Percentiles rank a stretch among this genome's conserved stretches.
phyloP scores from a whole-genome alignment of 257 asterid species.

The Plantago major region DNA sequence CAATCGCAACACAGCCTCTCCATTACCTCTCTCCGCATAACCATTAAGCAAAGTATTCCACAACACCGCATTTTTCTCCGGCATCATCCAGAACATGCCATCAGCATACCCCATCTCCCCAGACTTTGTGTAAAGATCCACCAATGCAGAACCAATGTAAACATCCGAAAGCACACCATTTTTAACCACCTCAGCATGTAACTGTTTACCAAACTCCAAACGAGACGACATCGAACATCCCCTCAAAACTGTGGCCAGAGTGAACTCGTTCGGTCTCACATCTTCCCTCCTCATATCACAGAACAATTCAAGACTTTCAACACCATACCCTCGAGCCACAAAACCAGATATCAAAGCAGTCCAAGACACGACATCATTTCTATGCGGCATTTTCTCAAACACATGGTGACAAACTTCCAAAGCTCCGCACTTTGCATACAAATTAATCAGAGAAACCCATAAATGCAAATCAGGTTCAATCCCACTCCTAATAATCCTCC shows the following conservation, averaged over 20 bases:
- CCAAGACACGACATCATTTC: conserved; percentile 78
- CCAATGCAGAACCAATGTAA: conserved; percentile 67
- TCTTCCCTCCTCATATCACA: conserved; percentile 59
- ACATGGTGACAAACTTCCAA: conserved; percentile 33
- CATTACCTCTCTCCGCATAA: conserved; percentile 65
- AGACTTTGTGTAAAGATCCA: conserved; percentile 67
- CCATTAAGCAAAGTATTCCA: conserved; percentile 85
- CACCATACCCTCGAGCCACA: conserved; percentile 60
- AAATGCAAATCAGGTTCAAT: conserved; percentile 56
- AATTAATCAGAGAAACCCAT: conserved; percentile 69
- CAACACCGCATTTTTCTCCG: conserved; percentile 60
- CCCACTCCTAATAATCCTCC: conserved; percentile 44
- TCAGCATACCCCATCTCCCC: conserved; percentile 62
- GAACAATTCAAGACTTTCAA: conserved; percentile 49
- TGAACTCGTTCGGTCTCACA: conserved; percentile 68
- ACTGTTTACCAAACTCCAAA: conserved; percentile 67
- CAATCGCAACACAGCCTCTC: conserved; percentile 52
- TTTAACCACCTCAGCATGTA: conserved; percentile 70
- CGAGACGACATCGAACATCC: conserved; percentile 60
- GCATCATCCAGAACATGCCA: conserved; percentile 53
- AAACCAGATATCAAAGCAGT: conserved; percentile 75
- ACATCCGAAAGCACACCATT: conserved; percentile 51
- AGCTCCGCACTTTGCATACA: conserved; percentile 65
- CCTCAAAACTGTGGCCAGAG: conserved; percentile 67
- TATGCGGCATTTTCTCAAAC: conserved; percentile 49